Base-by-base conservation (phyloP, 1,284 basidiomycete genomes). In the Cystobasidium sp. region DNA sequence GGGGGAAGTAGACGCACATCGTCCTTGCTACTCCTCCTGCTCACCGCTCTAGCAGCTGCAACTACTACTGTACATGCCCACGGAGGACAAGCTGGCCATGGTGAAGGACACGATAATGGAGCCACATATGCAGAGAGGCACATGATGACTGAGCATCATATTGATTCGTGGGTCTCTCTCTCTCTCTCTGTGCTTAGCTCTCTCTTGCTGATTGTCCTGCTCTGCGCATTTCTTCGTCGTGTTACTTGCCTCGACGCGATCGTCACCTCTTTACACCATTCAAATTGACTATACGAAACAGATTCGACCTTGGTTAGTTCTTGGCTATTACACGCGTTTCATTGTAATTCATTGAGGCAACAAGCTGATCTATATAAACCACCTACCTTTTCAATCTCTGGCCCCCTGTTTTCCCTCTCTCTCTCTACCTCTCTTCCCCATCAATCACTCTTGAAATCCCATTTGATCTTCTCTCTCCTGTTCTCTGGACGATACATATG, bases 81-180 rank as follows among this genome's bases (percentile, higher is more conserved):
- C 22, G 75, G 73, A 14, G 74, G 67, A 47, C 67, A 76, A n/a
- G 56, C 71, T 58, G 77, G 75, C 4, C 51, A 68, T 18, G 66
- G 67, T n/a, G 47, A 75, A 20, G 66, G 55, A 16, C 44, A 68
- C 55, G 67, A 51, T 22, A 47, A 72, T 43, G 69, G 64, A 18
- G 69, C 61, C 16, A 59, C 64, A 16, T 79, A 79, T 59, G 75
- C 78, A 46, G 77, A 79, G 59, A 39, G 76, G 43, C 78, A 79
- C 67, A 79, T 79, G 78, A 77, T 76, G 0, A 73, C 73, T 46
- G 78, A 79, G 77, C 78, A 79, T 67, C 78, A 79, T 56, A 76
- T 78, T 73, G 78, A 79, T 52, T 75, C 64, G 64, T 67, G 64
- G 24, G 64, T 67, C 9, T 31, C 5, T 31, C 31, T 5, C 31